phyloP scores from a whole-genome alignment of 345 rosid species.

The Gossypium ekmanianum region DNA sequence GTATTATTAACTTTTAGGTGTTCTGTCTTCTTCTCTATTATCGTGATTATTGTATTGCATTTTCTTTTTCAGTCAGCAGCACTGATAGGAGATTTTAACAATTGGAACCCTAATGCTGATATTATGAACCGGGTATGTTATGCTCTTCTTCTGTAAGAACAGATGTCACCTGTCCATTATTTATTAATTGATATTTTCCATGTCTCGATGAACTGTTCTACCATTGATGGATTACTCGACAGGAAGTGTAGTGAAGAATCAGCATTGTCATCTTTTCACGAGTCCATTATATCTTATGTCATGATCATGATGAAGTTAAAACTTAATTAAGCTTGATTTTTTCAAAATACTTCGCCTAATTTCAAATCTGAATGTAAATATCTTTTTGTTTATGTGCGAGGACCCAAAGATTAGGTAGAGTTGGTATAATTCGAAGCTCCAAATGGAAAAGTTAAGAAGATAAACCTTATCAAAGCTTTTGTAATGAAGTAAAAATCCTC shows the following conservation, averaged over 20 bases:
- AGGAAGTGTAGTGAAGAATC: not conserved
- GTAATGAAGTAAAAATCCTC: not conserved
- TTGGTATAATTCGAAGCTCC: not conserved
- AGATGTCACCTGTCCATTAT: not conserved
- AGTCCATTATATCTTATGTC: not conserved
- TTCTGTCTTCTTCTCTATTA: not conserved
- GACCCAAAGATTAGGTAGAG: not conserved
- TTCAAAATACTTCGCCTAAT: not conserved
- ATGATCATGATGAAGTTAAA: not conserved
- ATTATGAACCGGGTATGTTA: slow-evolving; percentile 76
- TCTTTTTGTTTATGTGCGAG: not conserved
- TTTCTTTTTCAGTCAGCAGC: slow-evolving; percentile 69
- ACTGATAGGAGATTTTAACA: slow-evolving; percentile 93
- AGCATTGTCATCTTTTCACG: not conserved
- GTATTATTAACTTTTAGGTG: not conserved
- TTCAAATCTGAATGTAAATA: not conserved
- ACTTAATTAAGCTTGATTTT: not conserved
- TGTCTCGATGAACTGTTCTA: not conserved
- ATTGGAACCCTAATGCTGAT: slow-evolving; percentile 89
- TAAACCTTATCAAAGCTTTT: not conserved
- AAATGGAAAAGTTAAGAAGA: not conserved
- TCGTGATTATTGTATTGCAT: slow-evolving; percentile 16
- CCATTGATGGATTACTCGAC: not conserved
- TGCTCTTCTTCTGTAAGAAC: slow-evolving; percentile 13
- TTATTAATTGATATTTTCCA: slow-evolving; percentile 3